phyloP scores from a whole-genome alignment of 305 asterid genomes.

The Rubia peregrina region DNA sequence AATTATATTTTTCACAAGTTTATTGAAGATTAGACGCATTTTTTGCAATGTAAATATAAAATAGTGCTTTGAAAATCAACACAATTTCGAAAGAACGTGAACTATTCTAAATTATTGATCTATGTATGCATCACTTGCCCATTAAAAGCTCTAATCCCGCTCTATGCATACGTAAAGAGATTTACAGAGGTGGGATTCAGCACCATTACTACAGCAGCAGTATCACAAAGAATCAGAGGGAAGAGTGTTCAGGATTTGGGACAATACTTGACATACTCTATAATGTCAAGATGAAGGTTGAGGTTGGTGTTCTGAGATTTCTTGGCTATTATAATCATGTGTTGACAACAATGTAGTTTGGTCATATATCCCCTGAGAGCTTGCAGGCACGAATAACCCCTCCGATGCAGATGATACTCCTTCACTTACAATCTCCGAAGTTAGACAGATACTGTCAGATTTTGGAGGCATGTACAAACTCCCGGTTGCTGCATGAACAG shows the following conservation, averaged over 20 bases:
- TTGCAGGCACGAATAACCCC: conserved; percentile 21
- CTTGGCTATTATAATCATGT: conserved; percentile 18
- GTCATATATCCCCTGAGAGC: conserved; percentile 24
- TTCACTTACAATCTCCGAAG: conserved; percentile 15
- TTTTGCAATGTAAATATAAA: too few species aligned
- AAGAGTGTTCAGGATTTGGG: background rate
- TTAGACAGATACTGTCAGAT: conserved; percentile 15
- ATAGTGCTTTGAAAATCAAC: too few species aligned
- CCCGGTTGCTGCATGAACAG: conserved; percentile 4
- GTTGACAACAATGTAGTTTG: conserved; percentile 10
- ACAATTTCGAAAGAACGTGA: background rate
- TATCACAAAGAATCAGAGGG: background rate
- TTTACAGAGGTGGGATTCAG: conserved; percentile 4
- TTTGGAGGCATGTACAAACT: conserved; percentile 17
- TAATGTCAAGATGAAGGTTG: conserved; percentile 1
- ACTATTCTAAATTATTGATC: background rate
- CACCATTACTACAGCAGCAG: background rate
- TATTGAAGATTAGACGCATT: background rate
- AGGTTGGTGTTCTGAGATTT: conserved; percentile 1
- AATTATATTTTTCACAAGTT: too few species aligned
- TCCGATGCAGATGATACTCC: conserved; percentile 16
- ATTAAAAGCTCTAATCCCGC: background rate
- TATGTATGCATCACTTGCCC: background rate
- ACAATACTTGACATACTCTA: background rate
- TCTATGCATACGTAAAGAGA: background rate